Evolutionary conservation across 2,329 filamentous ascomycete genomes (phyloP), one percentile per base, ranked within the genome.

Genomic region (Aspergillus fumigatus): DNA sequence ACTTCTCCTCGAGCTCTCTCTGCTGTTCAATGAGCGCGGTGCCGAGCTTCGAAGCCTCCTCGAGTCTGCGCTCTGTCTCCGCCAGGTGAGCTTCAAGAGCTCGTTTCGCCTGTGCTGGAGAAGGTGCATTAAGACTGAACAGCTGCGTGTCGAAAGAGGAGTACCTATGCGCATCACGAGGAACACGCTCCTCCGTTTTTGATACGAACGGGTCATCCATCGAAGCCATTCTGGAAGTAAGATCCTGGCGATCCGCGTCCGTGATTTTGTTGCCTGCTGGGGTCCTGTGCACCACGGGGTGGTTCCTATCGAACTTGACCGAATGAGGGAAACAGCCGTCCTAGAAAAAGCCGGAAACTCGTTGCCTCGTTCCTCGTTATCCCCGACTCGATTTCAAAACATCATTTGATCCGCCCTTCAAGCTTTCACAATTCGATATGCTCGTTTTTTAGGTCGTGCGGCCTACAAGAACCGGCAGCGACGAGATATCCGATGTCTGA

Each of bases 61-160:
- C 89, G 61, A 99, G 87, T 57, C 93, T 86, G 57, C 92, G 88
- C 67, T 96, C 91, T 1, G 93, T 97, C 74, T 99, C 94, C 60
- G 89, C 87, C 50, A 99, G 82, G 75, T 97, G 94, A 52, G 92
- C 91, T 74, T 96, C 88, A 48, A 99, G 81, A 48, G 92, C 92
- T 63, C 89, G 88, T 75, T 90, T 96, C 43, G 92, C 90, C 70
- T 97, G 92, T 54, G 86, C 85, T 9, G 93, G 91, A 0, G 93
- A 96, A 27, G 89, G 81, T n/a, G 90, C 84, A 63, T 89, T 89
- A 23, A 93, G 79, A 40, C 87, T 87, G 72, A 95, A 92, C 27
- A 90, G 78, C 52, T 93, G 86, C 50, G 85, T 84, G 73, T 96
- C 91, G 71, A 96, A 95, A 61, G 85, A 84, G 54, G 90, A 92